Evolutionary conservation across 495 filamentous ascomycete genomes (phyloP).

Genomic region (Penicillium lividum): DNA sequence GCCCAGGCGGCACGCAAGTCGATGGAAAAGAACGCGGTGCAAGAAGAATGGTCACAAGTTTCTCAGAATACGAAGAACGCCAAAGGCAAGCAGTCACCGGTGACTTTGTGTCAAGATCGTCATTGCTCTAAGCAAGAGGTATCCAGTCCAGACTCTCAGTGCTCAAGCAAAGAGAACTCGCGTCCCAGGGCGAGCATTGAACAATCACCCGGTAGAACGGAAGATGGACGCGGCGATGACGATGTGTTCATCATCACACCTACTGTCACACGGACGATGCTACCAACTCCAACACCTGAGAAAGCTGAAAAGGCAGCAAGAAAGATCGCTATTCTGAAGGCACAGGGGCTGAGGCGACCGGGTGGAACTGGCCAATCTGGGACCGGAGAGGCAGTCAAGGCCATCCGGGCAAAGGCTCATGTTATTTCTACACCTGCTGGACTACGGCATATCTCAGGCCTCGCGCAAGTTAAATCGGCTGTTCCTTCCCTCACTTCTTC

Average conservation of each 20-base stretch:
- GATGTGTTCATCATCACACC: constrained; percentile 54
- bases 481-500: constrained; percentile 24
- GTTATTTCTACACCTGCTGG: constrained; percentile 35
- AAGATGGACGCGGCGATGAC: constrained; percentile 28
- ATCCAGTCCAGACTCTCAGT: constrained; percentile 19
- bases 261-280: constrained; percentile 47
- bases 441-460: constrained; percentile 30
- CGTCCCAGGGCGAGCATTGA: constrained; percentile 15
- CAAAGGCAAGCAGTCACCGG: constrained; percentile 41
- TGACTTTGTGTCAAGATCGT: constrained; percentile 34
- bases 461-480: constrained; percentile 31
- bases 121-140: constrained; percentile 25
- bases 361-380: constrained; percentile 24
- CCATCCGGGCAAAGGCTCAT: constrained; percentile 33
- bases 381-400: constrained; percentile 36
- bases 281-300: constrained; percentile 21
- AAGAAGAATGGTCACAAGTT: constrained; percentile 37
- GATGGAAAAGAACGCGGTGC: constrained; percentile 24
- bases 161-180: constrained; percentile 33
- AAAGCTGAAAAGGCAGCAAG: constrained; percentile 17
- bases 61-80: constrained; percentile 50
- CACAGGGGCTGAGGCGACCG: constrained; percentile 27
- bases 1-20: constrained; percentile 14
- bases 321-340: constrained; percentile 18
- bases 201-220: constrained; percentile 17